Conservation (phyloP, 495 filamentous ascomycete genomes). For the Paragyromitra xinjiangensis region DNA sequence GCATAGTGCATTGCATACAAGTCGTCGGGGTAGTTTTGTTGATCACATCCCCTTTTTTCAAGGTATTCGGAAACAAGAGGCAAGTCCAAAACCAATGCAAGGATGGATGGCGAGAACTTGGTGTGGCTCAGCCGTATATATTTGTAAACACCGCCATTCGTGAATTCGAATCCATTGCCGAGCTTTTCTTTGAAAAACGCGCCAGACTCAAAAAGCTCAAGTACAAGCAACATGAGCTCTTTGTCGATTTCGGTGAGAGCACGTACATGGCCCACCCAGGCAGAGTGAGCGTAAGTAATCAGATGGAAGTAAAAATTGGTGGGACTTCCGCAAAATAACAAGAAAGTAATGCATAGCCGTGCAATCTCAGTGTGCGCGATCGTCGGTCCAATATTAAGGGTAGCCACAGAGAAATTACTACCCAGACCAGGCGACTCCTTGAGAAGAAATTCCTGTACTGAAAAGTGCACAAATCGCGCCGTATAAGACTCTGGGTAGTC, state of each 20-base stretch:
- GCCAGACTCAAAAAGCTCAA: neutral
- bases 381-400: neutral
- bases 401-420: no score
- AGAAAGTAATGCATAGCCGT: neutral
- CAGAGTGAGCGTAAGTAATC: neutral
- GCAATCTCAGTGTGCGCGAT: constrained; percentile 10
- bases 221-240: neutral
- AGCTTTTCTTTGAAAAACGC: neutral
- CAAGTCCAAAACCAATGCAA: constrained; percentile 10
- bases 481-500: no score
- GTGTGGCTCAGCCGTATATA: neutral
- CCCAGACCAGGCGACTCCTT: neutral
- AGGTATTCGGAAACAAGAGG: neutral
- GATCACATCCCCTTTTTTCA: neutral
- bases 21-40: neutral
- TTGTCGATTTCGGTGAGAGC: neutral
- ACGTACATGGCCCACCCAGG: neutral
- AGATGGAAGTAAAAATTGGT: neutral
- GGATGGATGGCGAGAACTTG: neutral
- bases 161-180: no score
- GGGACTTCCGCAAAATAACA: neutral
- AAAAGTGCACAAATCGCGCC: constrained; percentile 29
- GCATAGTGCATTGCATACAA: constrained; percentile 20
- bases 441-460: constrained; percentile 28
- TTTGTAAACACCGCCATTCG: no score